Evolutionary conservation across 1,139 yeast species (phyloP).

Genomic region (Suzukiozyma palmioleophila): DNA sequence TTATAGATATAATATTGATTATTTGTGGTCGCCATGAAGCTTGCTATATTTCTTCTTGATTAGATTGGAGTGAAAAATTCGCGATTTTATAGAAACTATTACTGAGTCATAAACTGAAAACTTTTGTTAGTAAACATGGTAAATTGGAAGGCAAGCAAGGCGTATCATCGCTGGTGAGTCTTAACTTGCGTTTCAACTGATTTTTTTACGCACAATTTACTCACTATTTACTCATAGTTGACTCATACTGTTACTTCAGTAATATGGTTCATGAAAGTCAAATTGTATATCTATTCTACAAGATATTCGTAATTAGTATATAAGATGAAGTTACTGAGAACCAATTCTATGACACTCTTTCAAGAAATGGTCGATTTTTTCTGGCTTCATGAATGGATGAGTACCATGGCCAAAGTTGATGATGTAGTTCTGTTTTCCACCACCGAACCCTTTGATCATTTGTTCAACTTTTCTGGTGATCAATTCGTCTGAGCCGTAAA

Average conservation of each 20-base stretch:
- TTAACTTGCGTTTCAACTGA: too few relatives aligned
- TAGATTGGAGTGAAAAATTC: background rate
- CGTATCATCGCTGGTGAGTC: too few relatives aligned
- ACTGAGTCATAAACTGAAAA: too few relatives aligned
- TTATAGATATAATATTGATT: slow-evolving; percentile 53
- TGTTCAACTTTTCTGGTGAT: slow-evolving; percentile 77
- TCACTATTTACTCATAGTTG: too few relatives aligned
- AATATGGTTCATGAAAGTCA: too few relatives aligned
- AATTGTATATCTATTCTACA: background rate
- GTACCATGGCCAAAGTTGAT: slow-evolving; percentile 97
- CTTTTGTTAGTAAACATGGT: too few relatives aligned
- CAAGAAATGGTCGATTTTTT: slow-evolving; percentile 75
- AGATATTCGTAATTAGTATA: background rate
- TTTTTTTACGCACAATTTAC: too few relatives aligned
- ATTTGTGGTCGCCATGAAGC: slow-evolving; percentile 10
- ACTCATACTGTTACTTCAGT: too few relatives aligned
- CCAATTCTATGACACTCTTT: slow-evolving; percentile 87
- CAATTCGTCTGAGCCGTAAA: slow-evolving; percentile 82
- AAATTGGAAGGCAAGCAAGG: too few relatives aligned
- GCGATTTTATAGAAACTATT: background rate
- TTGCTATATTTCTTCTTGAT: background rate
- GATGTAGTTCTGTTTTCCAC: slow-evolving; percentile 86
- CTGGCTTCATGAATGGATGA: slow-evolving; percentile 95
- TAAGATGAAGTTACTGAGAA: slow-evolving; percentile 14
- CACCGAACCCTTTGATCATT: slow-evolving; percentile 88